These are phyloP conservation scores for Elaeis oleifera DNA, from an alignment of 202 grass and related monocot genomes.

Conservation along the genomic window DNA sequence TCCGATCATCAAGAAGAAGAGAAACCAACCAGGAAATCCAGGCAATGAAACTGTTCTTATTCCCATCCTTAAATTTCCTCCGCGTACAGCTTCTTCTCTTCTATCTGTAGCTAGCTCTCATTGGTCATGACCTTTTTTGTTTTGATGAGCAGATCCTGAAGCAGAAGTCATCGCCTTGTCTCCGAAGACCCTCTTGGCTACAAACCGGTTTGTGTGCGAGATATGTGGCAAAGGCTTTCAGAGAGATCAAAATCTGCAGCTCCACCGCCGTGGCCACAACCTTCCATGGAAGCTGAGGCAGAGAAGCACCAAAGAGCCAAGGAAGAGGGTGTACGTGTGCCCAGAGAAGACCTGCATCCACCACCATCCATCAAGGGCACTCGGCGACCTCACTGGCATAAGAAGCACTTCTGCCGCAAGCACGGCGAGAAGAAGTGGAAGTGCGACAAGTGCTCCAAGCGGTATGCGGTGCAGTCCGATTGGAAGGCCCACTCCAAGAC, in stretches of 20 bases:
- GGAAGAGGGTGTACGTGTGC: constrained; percentile 21
- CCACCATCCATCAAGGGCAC: constrained; percentile 17
- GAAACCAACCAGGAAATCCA: constrained; percentile 16
- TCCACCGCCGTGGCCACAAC: constrained; percentile 20
- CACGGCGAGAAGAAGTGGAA: constrained; percentile 21
- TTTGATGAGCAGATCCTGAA: constrained; percentile 6
- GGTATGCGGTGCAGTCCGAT: constrained; percentile 16
- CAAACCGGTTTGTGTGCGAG: constrained; percentile 16
- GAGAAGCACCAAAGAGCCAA: background rate
- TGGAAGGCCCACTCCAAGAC: constrained; percentile 19
- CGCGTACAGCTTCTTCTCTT: background rate
- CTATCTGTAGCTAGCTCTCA: no score
- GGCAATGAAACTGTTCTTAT: background rate
- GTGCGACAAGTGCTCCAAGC: constrained; percentile 17
- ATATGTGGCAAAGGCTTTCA: constrained; percentile 18
- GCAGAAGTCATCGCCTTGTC: constrained; percentile 21
- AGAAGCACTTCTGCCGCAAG: constrained; percentile 24
- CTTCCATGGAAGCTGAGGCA: constrained; percentile 14
- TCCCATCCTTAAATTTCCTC: no score
- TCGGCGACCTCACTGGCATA: constrained; percentile 18
- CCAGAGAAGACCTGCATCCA: constrained; percentile 19
- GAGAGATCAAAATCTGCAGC: constrained; percentile 21
- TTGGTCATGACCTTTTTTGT: no score
- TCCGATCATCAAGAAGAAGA: constrained; percentile 12
- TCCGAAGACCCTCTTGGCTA: constrained; percentile 5